Evolutionary conservation across 1,284 basidiomycete genomes (phyloP), one percentile per base, ranked within the genome.

Genomic region (Meripilus lineatus): DNA sequence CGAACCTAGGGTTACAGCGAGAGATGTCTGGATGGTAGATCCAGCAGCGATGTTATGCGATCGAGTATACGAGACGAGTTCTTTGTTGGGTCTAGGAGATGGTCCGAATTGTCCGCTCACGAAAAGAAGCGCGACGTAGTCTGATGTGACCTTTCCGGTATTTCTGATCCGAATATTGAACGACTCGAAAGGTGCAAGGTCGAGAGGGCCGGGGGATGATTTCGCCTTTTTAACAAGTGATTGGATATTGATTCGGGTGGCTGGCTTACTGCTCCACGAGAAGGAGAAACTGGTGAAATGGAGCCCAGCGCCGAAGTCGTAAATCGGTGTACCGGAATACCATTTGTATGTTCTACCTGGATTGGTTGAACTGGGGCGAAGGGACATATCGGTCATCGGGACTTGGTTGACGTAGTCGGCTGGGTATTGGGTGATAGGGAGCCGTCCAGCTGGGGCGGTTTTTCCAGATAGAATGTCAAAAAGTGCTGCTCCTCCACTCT

Each of bases 311-410:
- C 75, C 75, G 51, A 75, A 79, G 40, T 70, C 67, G 54, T 68
- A 74, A 14, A 77, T 62, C 5, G 75, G 69, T 15, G 64, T 66
- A 18, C 68, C 73, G 15, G 63, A 66, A 62, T 71, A 79, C 77
- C 75, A 78, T 50, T 71, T 74, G 61, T 79, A 79, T 11, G 77
- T 79, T 32, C 77, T 68, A 5, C 77, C 77, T 0, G 77, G 75
- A 48, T 68, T 74, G 35, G 64, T 65, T 33, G 58, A 51, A 49
- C 64, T 70, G 8, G 76, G 72, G 25, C 74, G 74, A 23, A 79
- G 61, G 8, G 57, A 63, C 76, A 79, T 79, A 60, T 79, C 71
- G 5, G 76, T 78, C 75, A 79, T 77, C 1, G 67, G 64, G 18
- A 79, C 64, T 50, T 72, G 62, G 45, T 68, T 58, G 13, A 70